Evolutionary conservation across 2,329 filamentous ascomycete genomes (phyloP).

Genomic region (Aspergillus sp.): DNA sequence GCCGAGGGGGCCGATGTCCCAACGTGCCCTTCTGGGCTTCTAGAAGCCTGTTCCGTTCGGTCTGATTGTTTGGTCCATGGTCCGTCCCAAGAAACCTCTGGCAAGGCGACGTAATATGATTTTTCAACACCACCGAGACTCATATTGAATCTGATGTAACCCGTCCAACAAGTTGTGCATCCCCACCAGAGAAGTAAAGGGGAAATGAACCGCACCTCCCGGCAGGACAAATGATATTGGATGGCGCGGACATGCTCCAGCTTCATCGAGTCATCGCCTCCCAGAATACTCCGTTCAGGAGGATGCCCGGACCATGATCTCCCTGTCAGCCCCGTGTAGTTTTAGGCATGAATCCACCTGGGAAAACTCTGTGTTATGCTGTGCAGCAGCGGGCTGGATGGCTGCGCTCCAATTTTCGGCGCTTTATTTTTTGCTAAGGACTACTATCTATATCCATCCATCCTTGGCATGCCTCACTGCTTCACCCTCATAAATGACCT

Average conservation of each 20-base stretch:
- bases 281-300: background rate
- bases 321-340: slow-evolving; percentile 13
- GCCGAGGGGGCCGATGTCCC: background rate
- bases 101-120: background rate
- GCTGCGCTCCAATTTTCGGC: slow-evolving; percentile 3
- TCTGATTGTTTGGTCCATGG: slow-evolving; percentile 5
- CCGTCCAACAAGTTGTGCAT: background rate
- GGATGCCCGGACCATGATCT: slow-evolving; percentile 13
- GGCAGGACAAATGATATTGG: background rate
- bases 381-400: background rate
- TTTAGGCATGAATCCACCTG: slow-evolving; percentile 12
- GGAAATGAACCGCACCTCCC: background rate
- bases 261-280: background rate
- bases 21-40: background rate
- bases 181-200: background rate
- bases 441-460: background rate
- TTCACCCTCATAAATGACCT: background rate
- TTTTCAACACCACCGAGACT: background rate
- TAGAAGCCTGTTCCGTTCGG: slow-evolving; percentile 11
- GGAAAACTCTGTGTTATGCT: slow-evolving; percentile 4
- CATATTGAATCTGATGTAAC: background rate
- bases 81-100: background rate
- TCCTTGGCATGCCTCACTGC: slow-evolving; percentile 4
- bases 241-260: background rate
- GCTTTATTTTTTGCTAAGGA: background rate